Evolutionary conservation across 2,329 filamentous ascomycete genomes (phyloP).

Genomic region (Fusarium secorum): DNA sequence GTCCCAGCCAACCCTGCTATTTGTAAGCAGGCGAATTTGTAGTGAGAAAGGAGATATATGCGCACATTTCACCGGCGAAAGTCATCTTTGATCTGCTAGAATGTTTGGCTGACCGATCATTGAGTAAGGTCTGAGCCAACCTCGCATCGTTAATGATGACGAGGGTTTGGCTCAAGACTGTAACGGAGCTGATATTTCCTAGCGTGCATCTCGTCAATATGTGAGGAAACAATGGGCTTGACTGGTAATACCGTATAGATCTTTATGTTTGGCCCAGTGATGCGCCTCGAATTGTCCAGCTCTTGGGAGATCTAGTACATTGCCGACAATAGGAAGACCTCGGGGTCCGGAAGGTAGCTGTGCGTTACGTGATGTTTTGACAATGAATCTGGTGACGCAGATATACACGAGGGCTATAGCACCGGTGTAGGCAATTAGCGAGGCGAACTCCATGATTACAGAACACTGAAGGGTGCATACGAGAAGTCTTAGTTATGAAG

Average conservation of each 20-base stretch:
- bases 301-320: constrained; percentile 17
- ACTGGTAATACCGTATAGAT: neutral
- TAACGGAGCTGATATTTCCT: constrained; percentile 56
- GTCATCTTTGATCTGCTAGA: constrained; percentile 22
- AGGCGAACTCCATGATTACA: too few species aligned
- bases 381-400: rapidly evolving
- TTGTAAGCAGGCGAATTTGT: rapidly evolving
- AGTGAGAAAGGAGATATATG: rapidly evolving
- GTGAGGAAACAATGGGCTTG: rapidly evolving
- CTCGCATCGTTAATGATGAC: constrained; percentile 51
- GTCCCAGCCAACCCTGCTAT: constrained; percentile 37
- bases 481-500: too few species aligned
- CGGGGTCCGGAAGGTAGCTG: constrained; percentile 20
- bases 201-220: rapidly evolving
- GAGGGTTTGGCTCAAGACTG: constrained; percentile 50
- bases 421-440: rapidly evolving
- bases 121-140: constrained; percentile 49
- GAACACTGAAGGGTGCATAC: too few species aligned
- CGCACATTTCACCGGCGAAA: constrained; percentile 26
- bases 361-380: neutral
- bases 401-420: neutral
- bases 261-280: constrained; percentile 28
- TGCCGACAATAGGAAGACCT: constrained; percentile 26
- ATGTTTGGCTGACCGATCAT: constrained; percentile 20
- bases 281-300: constrained; percentile 12